A percentile compares a stretch with the other conserved stretches of the same genome.
Conservation (phyloP, 805 yeast species). For the Lipomyces yamanashiensis region DNA sequence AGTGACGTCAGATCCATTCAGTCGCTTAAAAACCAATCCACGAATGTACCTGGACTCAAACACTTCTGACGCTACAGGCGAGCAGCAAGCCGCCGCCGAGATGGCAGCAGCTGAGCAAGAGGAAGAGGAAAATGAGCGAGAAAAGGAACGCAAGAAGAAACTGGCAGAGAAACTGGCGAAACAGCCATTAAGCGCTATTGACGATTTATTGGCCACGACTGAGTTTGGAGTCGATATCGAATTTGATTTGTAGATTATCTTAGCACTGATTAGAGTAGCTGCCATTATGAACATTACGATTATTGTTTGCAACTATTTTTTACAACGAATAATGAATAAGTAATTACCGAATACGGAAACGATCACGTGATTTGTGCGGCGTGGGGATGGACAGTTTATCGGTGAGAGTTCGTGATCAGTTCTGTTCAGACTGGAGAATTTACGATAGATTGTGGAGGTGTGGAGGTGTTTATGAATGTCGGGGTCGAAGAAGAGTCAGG, state of each 20-base stretch:
- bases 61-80: slow-evolving; percentile 54
- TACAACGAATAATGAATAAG: no score
- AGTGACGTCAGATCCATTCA: slow-evolving; percentile 73
- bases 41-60: slow-evolving; percentile 67
- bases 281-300: no score
- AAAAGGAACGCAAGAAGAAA: slow-evolving; percentile 52
- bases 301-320: no score
- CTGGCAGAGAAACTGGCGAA: slow-evolving; percentile 34
- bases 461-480: no score
- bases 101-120: slow-evolving; percentile 16
- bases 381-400: no score
- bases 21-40: slow-evolving; percentile 85
- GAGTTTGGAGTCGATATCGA: slow-evolving; percentile 48
- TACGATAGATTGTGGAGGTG: no score
- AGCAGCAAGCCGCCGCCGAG: slow-evolving; percentile 51
- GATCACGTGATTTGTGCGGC: no score
- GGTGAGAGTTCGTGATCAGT: no score
- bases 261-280: no score
- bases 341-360: no score
- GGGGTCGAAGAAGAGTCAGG: no score
- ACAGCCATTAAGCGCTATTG: slow-evolving; percentile 41
- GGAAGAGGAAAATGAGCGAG: slow-evolving; percentile 43
- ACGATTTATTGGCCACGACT: slow-evolving; percentile 47
- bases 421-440: no score
- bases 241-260: slow-evolving; percentile 16